phyloP scores from a whole-genome alignment of 2,329 filamentous ascomycete genomes.

The Zarea fungicola region DNA sequence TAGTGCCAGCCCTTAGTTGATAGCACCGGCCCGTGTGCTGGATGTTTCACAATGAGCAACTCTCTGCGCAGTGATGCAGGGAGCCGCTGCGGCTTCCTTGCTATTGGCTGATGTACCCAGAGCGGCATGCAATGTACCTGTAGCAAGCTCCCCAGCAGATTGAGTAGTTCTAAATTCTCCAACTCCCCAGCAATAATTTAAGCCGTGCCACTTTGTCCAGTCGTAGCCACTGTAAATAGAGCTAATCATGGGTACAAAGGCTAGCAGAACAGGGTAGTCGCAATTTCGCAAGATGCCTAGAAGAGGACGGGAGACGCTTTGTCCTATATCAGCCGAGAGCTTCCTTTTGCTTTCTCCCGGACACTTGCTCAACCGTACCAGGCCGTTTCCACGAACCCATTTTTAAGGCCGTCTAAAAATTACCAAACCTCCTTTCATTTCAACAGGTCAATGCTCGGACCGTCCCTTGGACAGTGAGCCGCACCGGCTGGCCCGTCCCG shows the following conservation, averaged over 20 bases:
- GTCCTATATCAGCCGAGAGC: not conserved
- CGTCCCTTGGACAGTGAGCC: slow-evolving; percentile 10
- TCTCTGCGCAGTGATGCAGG: too few species aligned
- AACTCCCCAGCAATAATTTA: too few species aligned
- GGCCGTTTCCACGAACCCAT: not conserved
- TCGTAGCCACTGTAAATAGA: not conserved
- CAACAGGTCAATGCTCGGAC: slow-evolving; percentile 11
- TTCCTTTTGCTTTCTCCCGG: slow-evolving; percentile 6
- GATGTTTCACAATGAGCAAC: too few species aligned
- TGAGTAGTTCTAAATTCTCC: too few species aligned
- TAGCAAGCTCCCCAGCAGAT: too few species aligned
- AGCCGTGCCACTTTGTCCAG: too few species aligned
- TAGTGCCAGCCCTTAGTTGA: too few species aligned
- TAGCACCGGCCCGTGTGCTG: too few species aligned
- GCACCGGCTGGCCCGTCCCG: slow-evolving; percentile 8
- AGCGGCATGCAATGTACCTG: too few species aligned
- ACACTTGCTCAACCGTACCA: not conserved
- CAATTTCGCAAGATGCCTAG: slow-evolving; percentile 6
- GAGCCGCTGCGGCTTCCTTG: too few species aligned
- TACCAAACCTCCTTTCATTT: slow-evolving; percentile 3
- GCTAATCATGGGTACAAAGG: not conserved
- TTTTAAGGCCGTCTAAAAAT: not conserved
- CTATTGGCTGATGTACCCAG: too few species aligned
- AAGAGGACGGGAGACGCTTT: not conserved
- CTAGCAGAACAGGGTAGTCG: not conserved